Percentiles rank a stretch among this genome's conserved stretches.
phyloP scores from a whole-genome alignment of 495 filamentous ascomycete species.

The Halenospora varia region DNA sequence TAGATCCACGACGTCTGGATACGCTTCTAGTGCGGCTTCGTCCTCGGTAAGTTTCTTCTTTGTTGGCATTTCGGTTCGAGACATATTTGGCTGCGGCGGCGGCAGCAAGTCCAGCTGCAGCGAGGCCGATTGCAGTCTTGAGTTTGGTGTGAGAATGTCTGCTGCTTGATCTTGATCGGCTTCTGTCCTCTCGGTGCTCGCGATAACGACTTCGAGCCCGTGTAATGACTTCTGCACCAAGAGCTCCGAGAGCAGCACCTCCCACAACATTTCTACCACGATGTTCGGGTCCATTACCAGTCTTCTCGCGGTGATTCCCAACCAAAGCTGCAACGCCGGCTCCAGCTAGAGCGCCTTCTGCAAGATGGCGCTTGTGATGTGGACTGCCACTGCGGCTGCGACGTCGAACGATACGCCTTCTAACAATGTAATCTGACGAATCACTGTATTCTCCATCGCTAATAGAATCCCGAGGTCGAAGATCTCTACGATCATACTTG shows the following conservation, averaged over 20 bases:
- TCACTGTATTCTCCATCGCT: slow-evolving; percentile 28
- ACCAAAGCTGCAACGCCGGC: slow-evolving; percentile 72
- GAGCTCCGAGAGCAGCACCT: slow-evolving; percentile 75
- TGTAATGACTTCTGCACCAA: slow-evolving; percentile 74
- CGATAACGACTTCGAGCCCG: slow-evolving; percentile 70
- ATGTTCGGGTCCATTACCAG: slow-evolving; percentile 50
- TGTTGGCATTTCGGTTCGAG: slow-evolving; percentile 61
- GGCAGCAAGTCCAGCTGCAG: slow-evolving; percentile 69
- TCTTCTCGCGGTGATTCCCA: slow-evolving; percentile 60
- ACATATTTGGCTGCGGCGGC: slow-evolving; percentile 78
- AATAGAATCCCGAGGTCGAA: slow-evolving; percentile 24
- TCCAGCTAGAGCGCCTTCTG: slow-evolving; percentile 79
- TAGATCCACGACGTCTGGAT: slow-evolving; percentile 38
- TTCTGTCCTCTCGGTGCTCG: slow-evolving; percentile 54
- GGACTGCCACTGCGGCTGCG: slow-evolving; percentile 25
- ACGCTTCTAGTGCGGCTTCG: slow-evolving; percentile 61
- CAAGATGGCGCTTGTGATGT: slow-evolving; percentile 75
- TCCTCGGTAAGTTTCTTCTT: slow-evolving; percentile 61
- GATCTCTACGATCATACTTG: slow-evolving; percentile 40
- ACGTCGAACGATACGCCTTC: slow-evolving; percentile 25
- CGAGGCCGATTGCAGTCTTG: slow-evolving; percentile 69
- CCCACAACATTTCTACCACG: slow-evolving; percentile 72
- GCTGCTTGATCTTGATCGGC: slow-evolving; percentile 53
- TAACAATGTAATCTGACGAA: slow-evolving; percentile 20
- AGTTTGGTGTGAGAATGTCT: slow-evolving; percentile 46